phyloP scores from a whole-genome alignment of 73 alveolate genomes.

The Symbiodinium natans region DNA sequence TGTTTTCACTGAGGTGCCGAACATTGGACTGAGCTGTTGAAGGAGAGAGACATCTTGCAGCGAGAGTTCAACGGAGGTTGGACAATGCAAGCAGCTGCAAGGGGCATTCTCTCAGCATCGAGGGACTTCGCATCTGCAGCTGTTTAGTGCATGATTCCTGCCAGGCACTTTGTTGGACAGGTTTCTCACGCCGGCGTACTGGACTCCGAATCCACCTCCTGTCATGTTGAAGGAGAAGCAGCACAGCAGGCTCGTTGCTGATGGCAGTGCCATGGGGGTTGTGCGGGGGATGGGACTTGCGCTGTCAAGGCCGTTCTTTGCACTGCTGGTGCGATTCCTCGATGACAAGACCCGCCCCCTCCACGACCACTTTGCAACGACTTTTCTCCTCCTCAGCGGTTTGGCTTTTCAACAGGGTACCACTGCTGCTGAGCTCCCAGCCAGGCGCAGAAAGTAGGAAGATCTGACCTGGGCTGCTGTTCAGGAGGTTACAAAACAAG shows the following conservation, averaged over 20 bases:
- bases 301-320: not conserved
- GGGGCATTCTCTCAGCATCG: too few species aligned
- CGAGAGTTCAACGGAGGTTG: not conserved
- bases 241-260: not conserved
- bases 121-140: too few species aligned
- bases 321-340: not conserved
- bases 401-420: not conserved
- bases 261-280: not conserved
- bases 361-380: not conserved
- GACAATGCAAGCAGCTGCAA: too few species aligned
- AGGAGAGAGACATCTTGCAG: constrained; percentile 15
- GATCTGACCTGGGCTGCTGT: too few species aligned
- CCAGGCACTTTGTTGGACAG: not conserved
- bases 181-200: not conserved
- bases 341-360: not conserved
- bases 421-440: not conserved
- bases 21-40: constrained; percentile 17
- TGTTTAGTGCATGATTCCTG: not conserved
- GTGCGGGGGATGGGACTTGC: not conserved
- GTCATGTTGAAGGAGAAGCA: not conserved
- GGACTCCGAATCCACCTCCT: not conserved
- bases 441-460: not conserved
- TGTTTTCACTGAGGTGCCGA: not conserved
- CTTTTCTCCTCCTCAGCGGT: not conserved
- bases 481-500: too few species aligned